Evolutionary conservation across 345 rosid genomes (phyloP), one percentile per base, ranked within the genome.

Genomic region (Noccaea bulbosa): DNA sequence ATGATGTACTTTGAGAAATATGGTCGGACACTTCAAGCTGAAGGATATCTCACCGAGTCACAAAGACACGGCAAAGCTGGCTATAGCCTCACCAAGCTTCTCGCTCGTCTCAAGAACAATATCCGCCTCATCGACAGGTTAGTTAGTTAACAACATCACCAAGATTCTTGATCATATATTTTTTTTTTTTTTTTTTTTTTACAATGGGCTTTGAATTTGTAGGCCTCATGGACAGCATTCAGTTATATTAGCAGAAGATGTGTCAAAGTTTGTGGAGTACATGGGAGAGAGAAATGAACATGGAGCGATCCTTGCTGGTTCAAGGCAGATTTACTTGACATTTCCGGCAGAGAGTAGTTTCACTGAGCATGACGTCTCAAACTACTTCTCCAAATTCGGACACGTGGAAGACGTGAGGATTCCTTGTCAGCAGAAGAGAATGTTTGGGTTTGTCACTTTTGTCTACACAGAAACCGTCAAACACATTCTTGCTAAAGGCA

Each of bases 221-320:
- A 94, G 98, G 82, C 96, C 99, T 71, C 96, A 92, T 48, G 99
- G 99, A 27, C 99, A 94, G 69, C 99, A 94, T 43, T 82, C 96
- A 0, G 98, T 95, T 56, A 85, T 90, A 52, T 65, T 95, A 81
- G 85, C 89, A 0, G 97, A 92, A 84, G 99, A 94, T 79, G 79
- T 77, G 37, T 85, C 89, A 0, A 92, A 86, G 71, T 88, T 81
- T 71, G 45, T 66, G 57, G 97, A 89, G 20, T 77, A 74, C 67
- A 38, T 54, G 0, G 77, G 79, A 44, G 96, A 89, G 43, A 83
- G 88, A 71, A 81, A 49, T 14, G 92, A 93, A 58, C 82, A 79
- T 0, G 81, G 88, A 64, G 89, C 83, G 11, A 85, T 80, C 37
- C 82, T 83, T 5, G 78, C 88, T 15, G 88, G 92, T 76, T 84